Evolutionary conservation across 805 yeast species (phyloP), one percentile per base, ranked within the genome.

Genomic region (Schizosaccharomyces cryophilus): DNA sequence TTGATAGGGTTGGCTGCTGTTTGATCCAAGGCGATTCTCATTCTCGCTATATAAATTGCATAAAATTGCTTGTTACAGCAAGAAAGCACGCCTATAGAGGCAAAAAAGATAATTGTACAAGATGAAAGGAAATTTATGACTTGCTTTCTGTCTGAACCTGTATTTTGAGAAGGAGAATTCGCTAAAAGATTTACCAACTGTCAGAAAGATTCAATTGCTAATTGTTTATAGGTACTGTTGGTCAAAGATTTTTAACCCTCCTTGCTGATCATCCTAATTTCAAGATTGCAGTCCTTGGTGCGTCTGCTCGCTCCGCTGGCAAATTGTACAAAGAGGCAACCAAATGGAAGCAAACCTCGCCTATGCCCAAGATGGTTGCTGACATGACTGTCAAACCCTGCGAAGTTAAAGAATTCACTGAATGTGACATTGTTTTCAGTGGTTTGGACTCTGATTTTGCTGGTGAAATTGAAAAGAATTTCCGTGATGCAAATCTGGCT

Each of bases 401-500:
- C 74, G 80, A 77, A 54, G 78, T 83, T 11, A 85, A 79, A 61
- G 78, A 78, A 29, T 93, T 93, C 75, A 79, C 81, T 62, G 88
- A 84, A 65, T 93, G 98, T 78, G 96, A 88, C 67, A 79, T 93
- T 66, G 95, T 93, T 4, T 93, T 93, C 69, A 87, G 95, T 11
- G 98, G 98, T 15, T 76, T 93, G 64, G 98, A 93, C 69, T 81
- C 95, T 42, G 95, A 86, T 65, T 83, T 78, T 62, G 98, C 98
- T 58, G 98, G 97, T 58, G 82, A 84, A 45, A 85, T 93, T 64
- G 98, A 93, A 74, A 80, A 80, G 69, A 89, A 78, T 54, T 88
- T 93, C 69, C 83, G 79, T 56, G 87, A 82, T 62, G 80, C 81
- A 51, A 96, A 97, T 5, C 73, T 86, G 61, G 84, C 82, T 13